A percentile compares a stretch with the other conserved stretches of the same genome.
Conservation (phyloP, 208 protist genomes). For the Acanthamoeba healyi region DNA sequence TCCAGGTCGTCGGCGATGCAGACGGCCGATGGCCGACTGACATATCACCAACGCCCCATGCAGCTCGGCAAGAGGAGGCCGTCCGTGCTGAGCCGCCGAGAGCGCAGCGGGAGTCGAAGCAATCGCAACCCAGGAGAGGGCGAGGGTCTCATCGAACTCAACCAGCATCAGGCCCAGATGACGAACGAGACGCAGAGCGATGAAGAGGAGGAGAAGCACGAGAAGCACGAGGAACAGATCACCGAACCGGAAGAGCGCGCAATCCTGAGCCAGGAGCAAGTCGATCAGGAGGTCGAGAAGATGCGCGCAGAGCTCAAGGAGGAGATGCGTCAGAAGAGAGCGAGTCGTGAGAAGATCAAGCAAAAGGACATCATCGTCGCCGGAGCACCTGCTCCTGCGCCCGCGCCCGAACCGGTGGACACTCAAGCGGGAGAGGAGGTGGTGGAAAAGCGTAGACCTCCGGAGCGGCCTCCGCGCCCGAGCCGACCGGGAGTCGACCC, state of each 20-base stretch:
- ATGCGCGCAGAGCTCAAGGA: neutral
- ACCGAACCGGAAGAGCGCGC: neutral
- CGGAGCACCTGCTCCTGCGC: too few species aligned
- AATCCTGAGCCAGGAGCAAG: neutral
- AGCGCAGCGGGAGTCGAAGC: neutral
- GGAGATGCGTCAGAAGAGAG: neutral
- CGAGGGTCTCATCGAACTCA: neutral
- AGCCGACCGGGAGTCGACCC: too few species aligned
- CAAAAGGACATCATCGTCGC: neutral
- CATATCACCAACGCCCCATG: slow-evolving; percentile 54
- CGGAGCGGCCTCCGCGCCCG: too few species aligned
- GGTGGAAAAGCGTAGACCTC: too few species aligned
- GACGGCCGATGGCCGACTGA: slow-evolving; percentile 26
- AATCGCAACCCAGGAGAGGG: neutral
- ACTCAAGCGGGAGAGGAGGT: too few species aligned
- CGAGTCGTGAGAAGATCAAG: neutral
- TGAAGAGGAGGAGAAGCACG: neutral
- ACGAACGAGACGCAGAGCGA: neutral
- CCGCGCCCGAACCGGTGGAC: too few species aligned
- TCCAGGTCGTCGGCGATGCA: neutral
- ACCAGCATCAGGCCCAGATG: neutral
- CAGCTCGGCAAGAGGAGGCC: slow-evolving; percentile 22
- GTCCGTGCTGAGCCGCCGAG: neutral
- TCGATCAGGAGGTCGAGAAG: neutral
- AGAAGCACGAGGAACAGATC: neutral